Conservation (phyloP, 208 protist species). For the Strigomonas culicis region DNA sequence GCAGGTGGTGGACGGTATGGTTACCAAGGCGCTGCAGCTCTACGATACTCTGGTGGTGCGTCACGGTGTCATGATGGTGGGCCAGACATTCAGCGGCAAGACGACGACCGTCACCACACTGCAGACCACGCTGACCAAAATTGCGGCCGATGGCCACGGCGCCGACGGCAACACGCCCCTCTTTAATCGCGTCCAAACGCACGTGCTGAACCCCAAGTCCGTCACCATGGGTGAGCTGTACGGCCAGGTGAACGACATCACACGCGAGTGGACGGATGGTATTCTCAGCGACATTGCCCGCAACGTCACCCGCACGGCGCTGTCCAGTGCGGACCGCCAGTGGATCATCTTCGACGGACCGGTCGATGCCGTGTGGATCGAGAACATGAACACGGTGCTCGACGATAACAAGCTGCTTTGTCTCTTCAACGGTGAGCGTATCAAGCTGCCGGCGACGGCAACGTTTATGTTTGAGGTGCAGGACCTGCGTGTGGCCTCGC, state of each 20-base stretch:
- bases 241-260: constrained; percentile 95
- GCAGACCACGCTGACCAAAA: constrained; percentile 68
- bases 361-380: constrained; percentile 99
- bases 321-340: constrained; percentile 75
- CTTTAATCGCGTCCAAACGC: constrained; percentile 78
- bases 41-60: constrained; percentile 92
- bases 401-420: constrained; percentile 99
- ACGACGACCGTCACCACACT: constrained; percentile 82
- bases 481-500: constrained; percentile 96
- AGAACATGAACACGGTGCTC: constrained; percentile 99
- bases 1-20: constrained; percentile 81
- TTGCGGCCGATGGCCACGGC: constrained; percentile 76
- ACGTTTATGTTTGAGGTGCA: constrained; percentile 99
- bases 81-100: constrained; percentile 95
- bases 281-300: constrained; percentile 94
- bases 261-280: constrained; percentile 96
- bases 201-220: constrained; percentile 95
- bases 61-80: constrained; percentile 95
- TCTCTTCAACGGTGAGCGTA: constrained; percentile 96
- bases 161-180: constrained; percentile 56
- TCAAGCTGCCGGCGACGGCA: constrained; percentile 92
- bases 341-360: constrained; percentile 99
- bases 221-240: constrained; percentile 97
- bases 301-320: constrained; percentile 69
- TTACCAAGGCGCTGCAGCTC: constrained; percentile 92